Conservation (phyloP, 805 yeast genomes). For the Yarrowia sp. region DNA sequence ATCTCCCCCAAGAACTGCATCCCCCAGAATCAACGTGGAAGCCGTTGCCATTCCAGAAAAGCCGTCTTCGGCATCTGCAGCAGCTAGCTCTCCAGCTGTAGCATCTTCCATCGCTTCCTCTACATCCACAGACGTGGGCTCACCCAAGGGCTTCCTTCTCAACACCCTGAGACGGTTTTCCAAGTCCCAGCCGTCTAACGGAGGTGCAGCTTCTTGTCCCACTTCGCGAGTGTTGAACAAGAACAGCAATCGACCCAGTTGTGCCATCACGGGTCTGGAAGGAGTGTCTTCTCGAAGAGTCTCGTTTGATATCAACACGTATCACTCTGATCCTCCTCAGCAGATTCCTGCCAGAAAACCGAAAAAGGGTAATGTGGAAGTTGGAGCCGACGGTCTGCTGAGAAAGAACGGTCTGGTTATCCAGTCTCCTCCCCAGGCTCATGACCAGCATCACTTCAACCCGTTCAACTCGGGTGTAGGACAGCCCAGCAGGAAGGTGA, state of each 20-base stretch:
- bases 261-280: constrained; percentile 32
- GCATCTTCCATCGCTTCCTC: constrained; percentile 28
- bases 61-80: background rate
- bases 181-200: constrained; percentile 7
- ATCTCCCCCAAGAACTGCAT: constrained; percentile 4
- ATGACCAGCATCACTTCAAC: constrained; percentile 28
- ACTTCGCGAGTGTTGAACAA: constrained; percentile 17
- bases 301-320: constrained; percentile 75
- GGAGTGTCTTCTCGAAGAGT: constrained; percentile 63
- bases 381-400: constrained; percentile 46
- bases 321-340: constrained; percentile 86
- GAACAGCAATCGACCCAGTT: constrained; percentile 7
- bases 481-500: constrained; percentile 1
- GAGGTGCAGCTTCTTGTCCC: background rate
- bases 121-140: constrained; percentile 6
- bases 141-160: constrained; percentile 27
- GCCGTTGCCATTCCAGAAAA: constrained; percentile 17
- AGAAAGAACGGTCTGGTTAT: constrained; percentile 26
- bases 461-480: constrained; percentile 35
- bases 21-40: constrained; percentile 21
- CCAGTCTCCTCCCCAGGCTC: constrained; percentile 1
- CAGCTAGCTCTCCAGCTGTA: background rate
- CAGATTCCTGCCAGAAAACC: constrained; percentile 91
- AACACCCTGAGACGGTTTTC: constrained; percentile 29
- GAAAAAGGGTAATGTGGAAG: constrained; percentile 72